Evolutionary conservation across 2,329 filamentous ascomycete genomes (phyloP).

Genomic region (Diaporthe aspalathi): DNA sequence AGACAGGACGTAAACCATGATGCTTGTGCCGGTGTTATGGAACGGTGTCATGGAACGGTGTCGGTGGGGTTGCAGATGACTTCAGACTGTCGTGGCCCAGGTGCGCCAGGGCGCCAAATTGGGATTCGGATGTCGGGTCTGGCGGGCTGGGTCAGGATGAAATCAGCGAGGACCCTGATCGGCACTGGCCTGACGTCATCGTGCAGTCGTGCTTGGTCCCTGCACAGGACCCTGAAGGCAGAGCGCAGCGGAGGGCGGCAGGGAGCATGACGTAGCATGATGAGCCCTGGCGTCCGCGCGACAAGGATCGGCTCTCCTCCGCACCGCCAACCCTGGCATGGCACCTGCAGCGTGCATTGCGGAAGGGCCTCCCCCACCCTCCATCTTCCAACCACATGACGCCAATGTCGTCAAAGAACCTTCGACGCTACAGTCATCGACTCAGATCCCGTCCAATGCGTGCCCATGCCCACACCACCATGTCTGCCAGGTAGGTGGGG

Average conservation of each 20-base stretch:
- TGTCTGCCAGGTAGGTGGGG: not conserved
- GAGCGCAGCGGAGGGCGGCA: not conserved
- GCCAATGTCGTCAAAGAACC: slow-evolving; percentile 31
- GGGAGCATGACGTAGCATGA: slow-evolving; percentile 12
- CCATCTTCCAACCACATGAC: slow-evolving; percentile 31
- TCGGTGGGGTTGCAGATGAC: slow-evolving; percentile 34
- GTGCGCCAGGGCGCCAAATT: slow-evolving; percentile 1
- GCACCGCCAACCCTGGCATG: slow-evolving; percentile 3
- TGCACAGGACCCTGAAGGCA: slow-evolving; percentile 31
- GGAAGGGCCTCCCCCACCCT: slow-evolving; percentile 16
- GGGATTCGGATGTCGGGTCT: slow-evolving; percentile 28
- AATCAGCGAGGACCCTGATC: slow-evolving; percentile 24
- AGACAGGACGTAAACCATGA: not conserved
- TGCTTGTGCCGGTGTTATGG: not conserved
- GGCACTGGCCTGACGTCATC: slow-evolving; percentile 31
- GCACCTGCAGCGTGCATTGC: slow-evolving; percentile 5
- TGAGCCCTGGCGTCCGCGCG: slow-evolving; percentile 11
- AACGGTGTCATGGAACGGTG: slow-evolving; percentile 9
- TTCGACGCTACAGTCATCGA: slow-evolving; percentile 18
- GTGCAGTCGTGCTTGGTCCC: not conserved
- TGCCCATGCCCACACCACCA: not conserved
- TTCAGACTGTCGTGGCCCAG: slow-evolving; percentile 30
- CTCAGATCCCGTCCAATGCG: slow-evolving; percentile 20
- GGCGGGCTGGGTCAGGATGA: slow-evolving; percentile 24
- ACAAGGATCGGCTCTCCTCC: slow-evolving; percentile 6